These are phyloP conservation scores for Aspergillus fijiensis DNA, from an alignment of 2,329 filamentous ascomycete species.

Conservation along the genomic window DNA sequence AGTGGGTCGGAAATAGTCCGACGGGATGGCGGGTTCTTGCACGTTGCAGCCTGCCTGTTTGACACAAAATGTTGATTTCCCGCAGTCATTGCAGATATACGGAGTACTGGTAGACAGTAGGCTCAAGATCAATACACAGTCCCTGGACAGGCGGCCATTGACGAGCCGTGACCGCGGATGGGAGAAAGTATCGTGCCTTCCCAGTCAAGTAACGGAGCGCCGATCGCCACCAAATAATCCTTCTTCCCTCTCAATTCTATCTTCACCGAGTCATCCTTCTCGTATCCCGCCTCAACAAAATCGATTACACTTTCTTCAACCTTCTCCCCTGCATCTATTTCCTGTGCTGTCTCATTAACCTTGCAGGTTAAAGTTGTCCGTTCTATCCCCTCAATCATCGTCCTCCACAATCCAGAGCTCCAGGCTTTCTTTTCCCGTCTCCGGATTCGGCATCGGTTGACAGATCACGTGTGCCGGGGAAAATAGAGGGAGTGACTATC, in stretches of 20 bases:
- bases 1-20: neutral
- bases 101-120: neutral
- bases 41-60: neutral
- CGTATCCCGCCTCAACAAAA: neutral
- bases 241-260: neutral
- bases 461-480: slow-evolving; percentile 5
- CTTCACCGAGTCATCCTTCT: neutral
- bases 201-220: neutral
- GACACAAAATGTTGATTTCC: neutral
- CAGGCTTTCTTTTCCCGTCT: neutral
- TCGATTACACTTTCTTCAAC: neutral
- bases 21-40: neutral
- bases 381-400: neutral
- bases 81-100: neutral
- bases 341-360: neutral
- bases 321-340: neutral
- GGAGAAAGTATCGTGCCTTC: neutral
- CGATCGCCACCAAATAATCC: neutral
- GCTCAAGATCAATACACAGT: neutral
- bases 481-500: neutral
- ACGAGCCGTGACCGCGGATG: neutral
- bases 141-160: neutral
- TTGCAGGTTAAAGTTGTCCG: neutral
- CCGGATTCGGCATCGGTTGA: neutral
- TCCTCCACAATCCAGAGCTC: neutral